These are phyloP conservation scores for Ogataea sp. DNA, from an alignment of 805 yeast genomes.

Conservation along the genomic window DNA sequence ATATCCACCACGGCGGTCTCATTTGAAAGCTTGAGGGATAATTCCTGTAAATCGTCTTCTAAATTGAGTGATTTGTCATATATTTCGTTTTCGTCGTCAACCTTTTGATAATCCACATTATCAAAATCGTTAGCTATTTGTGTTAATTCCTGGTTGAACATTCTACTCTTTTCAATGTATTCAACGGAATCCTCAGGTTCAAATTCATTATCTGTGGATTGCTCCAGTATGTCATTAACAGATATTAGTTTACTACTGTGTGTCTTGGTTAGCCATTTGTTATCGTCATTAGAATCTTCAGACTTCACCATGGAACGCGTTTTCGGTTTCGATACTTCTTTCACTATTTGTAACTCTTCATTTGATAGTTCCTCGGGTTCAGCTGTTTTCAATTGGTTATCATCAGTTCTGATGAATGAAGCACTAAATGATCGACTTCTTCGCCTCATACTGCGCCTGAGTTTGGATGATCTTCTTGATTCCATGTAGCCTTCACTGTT, in stretches of 20 bases:
- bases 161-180: background rate
- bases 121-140: background rate
- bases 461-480: background rate
- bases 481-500: background rate
- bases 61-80: conserved; percentile 1
- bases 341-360: background rate
- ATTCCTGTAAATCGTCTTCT: conserved; percentile 7
- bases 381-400: background rate
- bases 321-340: background rate
- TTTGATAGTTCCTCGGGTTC: background rate
- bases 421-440: conserved; percentile 1
- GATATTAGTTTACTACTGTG: no score
- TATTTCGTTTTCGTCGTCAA: background rate
- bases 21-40: background rate
- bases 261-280: no score
- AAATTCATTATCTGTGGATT: background rate
- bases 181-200: background rate
- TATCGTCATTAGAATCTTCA: no score
- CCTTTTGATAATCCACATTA: background rate
- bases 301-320: no score
- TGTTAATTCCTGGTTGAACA: background rate
- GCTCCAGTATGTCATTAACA: background rate
- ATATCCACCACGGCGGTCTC: conserved; percentile 22
- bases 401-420: background rate
- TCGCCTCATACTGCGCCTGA: conserved; percentile 1